Evolutionary conservation across 148 eudicot species (phyloP).

Genomic region (Cornus florida): DNA sequence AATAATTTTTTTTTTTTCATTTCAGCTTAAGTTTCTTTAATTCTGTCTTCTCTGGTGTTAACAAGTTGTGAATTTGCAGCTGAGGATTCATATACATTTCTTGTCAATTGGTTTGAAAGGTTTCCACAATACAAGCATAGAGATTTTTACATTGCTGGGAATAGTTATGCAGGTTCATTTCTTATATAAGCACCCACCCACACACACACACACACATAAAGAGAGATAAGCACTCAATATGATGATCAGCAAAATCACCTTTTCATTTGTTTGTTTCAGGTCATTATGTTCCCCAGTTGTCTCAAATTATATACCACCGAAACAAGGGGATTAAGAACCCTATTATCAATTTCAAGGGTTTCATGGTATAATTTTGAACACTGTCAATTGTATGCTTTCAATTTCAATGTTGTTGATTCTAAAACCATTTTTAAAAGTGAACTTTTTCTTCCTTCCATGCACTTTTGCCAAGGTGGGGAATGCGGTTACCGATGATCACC

Average conservation of each 20-base stretch:
- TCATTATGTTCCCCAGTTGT: constrained; percentile 89
- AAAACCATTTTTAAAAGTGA: not conserved
- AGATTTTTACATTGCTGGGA: constrained; percentile 91
- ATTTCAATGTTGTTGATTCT: not conserved
- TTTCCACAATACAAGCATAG: constrained; percentile 92
- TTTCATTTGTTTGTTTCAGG: constrained; percentile 41
- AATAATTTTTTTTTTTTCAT: not conserved
- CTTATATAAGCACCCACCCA: not conserved
- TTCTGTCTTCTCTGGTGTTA: not conserved
- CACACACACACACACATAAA: no score
- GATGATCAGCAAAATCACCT: constrained; percentile 5
- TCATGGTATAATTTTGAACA: constrained; percentile 51
- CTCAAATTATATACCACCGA: constrained; percentile 66
- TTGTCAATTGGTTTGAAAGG: constrained; percentile 76
- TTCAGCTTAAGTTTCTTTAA: not conserved
- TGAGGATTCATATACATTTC: constrained; percentile 77
- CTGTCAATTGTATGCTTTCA: not conserved
- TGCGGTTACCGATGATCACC: constrained; percentile 84
- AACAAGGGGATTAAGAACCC: constrained; percentile 74
- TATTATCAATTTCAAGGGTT: constrained; percentile 79
- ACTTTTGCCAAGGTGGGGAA: constrained; percentile 70
- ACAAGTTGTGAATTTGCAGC: constrained; percentile 45
- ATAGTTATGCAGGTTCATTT: constrained; percentile 83
- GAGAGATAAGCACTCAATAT: not conserved
- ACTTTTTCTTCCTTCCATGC: not conserved